Evolutionary conservation across 179 eudicot species (phyloP), one percentile per base, ranked within the genome.

Genomic region (Camellia oleifera): DNA sequence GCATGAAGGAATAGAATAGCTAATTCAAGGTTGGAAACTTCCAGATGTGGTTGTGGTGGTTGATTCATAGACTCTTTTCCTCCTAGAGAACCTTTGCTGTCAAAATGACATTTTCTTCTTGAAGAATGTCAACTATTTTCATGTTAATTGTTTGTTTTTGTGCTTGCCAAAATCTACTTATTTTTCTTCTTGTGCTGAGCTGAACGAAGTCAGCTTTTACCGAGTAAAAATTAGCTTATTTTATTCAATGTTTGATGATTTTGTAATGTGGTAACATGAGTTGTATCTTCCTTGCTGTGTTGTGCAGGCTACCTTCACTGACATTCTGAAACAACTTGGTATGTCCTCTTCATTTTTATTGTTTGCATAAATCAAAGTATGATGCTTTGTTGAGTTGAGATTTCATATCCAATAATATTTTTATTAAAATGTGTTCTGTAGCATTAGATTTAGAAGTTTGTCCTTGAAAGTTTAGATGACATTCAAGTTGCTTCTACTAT

Each of bases 301-400:
- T 76, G 82, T 89, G 79, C 98, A 95, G 98, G 98, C 96, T 74
- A 96, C 99, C 20, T 96, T 96, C 86, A 92, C 98, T 0, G 99
- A 96, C 84, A 92, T 96, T 81, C 85, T 96, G 85, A 90, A 91
- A 86, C 90, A 81, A 78, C 99, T 96, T 32, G 94, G 99, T 96
- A 87, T 54, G 91, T 46, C 48, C 71, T 23, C 66, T 32, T 77
- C 44, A 42, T 60, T 66, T 17, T 44, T 75, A 7, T 74, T 66
- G 0, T 48, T 50, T 77, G 74, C 6, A n/a, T 4, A 1, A 53
- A 56, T 26, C 61, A 52, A 15, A 15, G 4, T 32, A 54, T 50
- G 63, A 17, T 78, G 11, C 66, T 42, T 77, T 77, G 9, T 50
- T 52, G 8, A 18, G 20, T 77, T 54, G 53, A 13, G 15, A 7